phyloP scores from a whole-genome alignment of 441 rosid species.

The Gossypium lobatum region DNA sequence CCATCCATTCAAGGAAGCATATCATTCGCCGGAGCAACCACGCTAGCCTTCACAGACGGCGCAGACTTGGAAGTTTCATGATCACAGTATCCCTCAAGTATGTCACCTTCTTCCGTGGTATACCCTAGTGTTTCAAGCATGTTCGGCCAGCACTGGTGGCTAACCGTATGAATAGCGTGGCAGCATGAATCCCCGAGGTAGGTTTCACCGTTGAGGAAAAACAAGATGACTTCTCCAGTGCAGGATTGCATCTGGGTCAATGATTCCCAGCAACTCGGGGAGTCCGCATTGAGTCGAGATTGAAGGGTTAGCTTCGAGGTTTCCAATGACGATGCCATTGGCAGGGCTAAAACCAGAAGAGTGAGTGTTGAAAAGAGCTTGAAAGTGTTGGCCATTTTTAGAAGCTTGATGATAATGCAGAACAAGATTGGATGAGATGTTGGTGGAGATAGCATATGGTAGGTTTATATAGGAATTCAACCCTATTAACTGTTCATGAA shows the following conservation, averaged over 20 bases:
- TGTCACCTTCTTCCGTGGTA: constrained; percentile 32
- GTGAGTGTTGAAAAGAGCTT: constrained; percentile 1
- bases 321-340: neutral
- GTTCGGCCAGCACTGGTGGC: constrained; percentile 39
- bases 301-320: neutral
- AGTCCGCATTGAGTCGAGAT: constrained; percentile 6
- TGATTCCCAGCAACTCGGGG: constrained; percentile 28
- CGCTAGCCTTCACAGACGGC: neutral
- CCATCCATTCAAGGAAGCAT: neutral
- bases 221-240: constrained; percentile 22
- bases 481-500: neutral
- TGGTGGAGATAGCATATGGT: neutral
- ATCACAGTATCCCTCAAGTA: constrained; percentile 40
- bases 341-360: constrained; percentile 6
- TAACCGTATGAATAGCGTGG: constrained; percentile 27
- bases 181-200: constrained; percentile 36
- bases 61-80: constrained; percentile 1
- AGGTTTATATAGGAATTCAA: neutral
- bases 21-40: neutral
- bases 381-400: neutral
- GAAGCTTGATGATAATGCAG: neutral
- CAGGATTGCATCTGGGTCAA: constrained; percentile 21
- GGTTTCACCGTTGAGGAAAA: constrained; percentile 44
- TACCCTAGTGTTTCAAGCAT: constrained; percentile 38
- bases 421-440: neutral